Evolutionary conservation across 352 stramenopile species (phyloP).

Genomic region (Phytophthora chlamydospora): DNA sequence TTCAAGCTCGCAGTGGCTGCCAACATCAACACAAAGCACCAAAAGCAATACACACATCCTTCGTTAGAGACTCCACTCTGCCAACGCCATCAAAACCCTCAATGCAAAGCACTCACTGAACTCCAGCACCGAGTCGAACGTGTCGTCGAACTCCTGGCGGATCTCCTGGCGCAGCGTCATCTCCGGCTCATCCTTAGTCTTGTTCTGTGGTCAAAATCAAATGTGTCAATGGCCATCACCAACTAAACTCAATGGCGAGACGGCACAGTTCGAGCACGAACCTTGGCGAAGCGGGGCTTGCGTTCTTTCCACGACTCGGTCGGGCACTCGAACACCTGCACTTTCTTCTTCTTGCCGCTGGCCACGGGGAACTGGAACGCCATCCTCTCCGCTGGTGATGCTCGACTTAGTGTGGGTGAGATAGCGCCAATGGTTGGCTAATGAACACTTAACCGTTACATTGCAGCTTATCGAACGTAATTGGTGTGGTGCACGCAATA

Average conservation of each 20-base stretch:
- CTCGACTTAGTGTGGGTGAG: not conserved
- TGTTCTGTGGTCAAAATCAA: conserved; percentile 11
- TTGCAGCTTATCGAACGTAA: conserved; percentile 1
- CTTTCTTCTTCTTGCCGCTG: conserved; percentile 75
- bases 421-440: conserved; percentile 22
- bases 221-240: conserved; percentile 10
- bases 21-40: conserved; percentile 5
- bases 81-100: conserved; percentile 1
- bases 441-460: conserved; percentile 3
- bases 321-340: conserved; percentile 82
- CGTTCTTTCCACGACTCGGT: conserved; percentile 74
- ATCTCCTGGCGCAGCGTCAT: conserved; percentile 71
- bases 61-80: not conserved
- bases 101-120: conserved; percentile 49
- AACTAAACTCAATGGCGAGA: not conserved
- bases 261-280: conserved; percentile 15
- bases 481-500: conserved; percentile 9
- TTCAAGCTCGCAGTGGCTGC: conserved; percentile 61
- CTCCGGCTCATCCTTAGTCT: conserved; percentile 37
- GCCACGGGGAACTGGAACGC: conserved; percentile 78
- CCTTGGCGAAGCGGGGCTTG: conserved; percentile 34
- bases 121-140: conserved; percentile 73
- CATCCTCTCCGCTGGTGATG: conserved; percentile 25
- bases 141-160: conserved; percentile 78
- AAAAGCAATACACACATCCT: not conserved